Conservation (phyloP, 768 basidiomycete species). For the Podaxis sp. region DNA sequence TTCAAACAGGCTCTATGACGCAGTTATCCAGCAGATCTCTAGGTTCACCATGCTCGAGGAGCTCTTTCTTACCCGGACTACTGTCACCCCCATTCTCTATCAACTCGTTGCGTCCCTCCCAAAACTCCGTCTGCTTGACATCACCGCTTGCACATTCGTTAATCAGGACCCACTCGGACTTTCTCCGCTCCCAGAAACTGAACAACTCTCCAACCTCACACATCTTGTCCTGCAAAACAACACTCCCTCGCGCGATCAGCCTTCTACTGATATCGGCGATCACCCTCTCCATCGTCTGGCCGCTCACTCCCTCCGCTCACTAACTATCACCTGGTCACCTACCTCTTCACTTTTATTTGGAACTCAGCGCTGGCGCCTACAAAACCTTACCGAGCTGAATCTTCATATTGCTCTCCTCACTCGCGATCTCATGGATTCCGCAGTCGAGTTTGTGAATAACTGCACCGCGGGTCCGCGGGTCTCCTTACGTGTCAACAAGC, state of each 20-base stretch:
- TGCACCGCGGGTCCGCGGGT: slow-evolving; percentile 17
- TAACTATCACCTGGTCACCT: slow-evolving; percentile 15
- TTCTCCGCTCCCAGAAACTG: background rate
- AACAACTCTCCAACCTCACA: slow-evolving; percentile 10
- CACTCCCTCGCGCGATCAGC: slow-evolving; percentile 9
- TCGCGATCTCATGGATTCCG: slow-evolving; percentile 24
- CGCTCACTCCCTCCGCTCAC: slow-evolving; percentile 10
- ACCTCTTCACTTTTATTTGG: slow-evolving; percentile 17
- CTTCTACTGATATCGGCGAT: slow-evolving; percentile 11
- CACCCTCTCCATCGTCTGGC: slow-evolving; percentile 17
- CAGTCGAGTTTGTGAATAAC: slow-evolving; percentile 18
- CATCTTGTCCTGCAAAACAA: slow-evolving; percentile 13
- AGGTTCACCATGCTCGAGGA: slow-evolving; percentile 20
- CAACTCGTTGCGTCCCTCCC: slow-evolving; percentile 20
- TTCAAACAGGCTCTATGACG: slow-evolving; percentile 17
- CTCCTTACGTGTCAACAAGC: slow-evolving; percentile 19
- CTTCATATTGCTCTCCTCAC: slow-evolving; percentile 22
- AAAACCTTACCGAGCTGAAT: slow-evolving; percentile 15
- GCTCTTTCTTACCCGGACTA: slow-evolving; percentile 19
- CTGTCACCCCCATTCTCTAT: slow-evolving; percentile 22
- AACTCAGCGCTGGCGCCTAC: slow-evolving; percentile 14
- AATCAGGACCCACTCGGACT: slow-evolving; percentile 8
- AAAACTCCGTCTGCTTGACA: slow-evolving; percentile 19
- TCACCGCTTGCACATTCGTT: slow-evolving; percentile 20
- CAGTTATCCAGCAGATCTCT: slow-evolving; percentile 17